Conservation (phyloP, 805 yeast species). For the Saccharomycopsis schoenii region DNA sequence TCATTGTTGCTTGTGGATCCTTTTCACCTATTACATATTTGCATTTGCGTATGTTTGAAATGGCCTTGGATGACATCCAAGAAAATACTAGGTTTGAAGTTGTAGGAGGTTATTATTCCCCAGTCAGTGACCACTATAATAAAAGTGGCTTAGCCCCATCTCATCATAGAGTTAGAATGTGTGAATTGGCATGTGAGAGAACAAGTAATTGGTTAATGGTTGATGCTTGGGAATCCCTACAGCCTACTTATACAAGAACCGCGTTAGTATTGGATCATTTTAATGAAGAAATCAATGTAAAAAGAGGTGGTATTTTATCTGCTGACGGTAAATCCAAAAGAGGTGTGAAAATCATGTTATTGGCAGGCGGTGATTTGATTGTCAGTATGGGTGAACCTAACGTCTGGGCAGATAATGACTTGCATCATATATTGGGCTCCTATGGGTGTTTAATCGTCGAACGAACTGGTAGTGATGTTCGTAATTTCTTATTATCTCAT, state of each 20-base stretch:
- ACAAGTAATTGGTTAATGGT: slow-evolving; percentile 98
- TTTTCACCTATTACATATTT: slow-evolving; percentile 92
- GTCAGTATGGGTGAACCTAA: slow-evolving; percentile 99
- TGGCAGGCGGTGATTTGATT: slow-evolving; percentile 96
- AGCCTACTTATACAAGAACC: slow-evolving; percentile 83
- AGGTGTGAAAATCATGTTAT: slow-evolving; percentile 88
- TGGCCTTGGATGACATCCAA: slow-evolving; percentile 89
- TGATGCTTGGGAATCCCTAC: slow-evolving; percentile 97
- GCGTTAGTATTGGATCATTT: slow-evolving; percentile 94
- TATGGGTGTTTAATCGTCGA: slow-evolving; percentile 96
- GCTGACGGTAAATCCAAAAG: slow-evolving; percentile 47
- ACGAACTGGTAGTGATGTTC: slow-evolving; percentile 92
- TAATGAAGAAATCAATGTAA: slow-evolving; percentile 87
- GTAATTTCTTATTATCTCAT: slow-evolving; percentile 83
- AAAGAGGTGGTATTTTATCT: slow-evolving; percentile 71
- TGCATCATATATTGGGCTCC: slow-evolving; percentile 89
- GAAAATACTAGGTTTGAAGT: slow-evolving; percentile 94
- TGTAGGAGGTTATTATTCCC: slow-evolving; percentile 92
- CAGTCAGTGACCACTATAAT: slow-evolving; percentile 85
- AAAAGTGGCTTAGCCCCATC: slow-evolving; percentile 90
- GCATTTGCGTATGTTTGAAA: slow-evolving; percentile 95
- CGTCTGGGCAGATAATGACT: slow-evolving; percentile 95
- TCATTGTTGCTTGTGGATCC: slow-evolving; percentile 95
- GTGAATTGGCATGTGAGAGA: slow-evolving; percentile 95
- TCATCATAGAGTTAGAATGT: slow-evolving; percentile 89